Conservation (phyloP, 352 stramenopile species). For the Globisporangium parvum region DNA sequence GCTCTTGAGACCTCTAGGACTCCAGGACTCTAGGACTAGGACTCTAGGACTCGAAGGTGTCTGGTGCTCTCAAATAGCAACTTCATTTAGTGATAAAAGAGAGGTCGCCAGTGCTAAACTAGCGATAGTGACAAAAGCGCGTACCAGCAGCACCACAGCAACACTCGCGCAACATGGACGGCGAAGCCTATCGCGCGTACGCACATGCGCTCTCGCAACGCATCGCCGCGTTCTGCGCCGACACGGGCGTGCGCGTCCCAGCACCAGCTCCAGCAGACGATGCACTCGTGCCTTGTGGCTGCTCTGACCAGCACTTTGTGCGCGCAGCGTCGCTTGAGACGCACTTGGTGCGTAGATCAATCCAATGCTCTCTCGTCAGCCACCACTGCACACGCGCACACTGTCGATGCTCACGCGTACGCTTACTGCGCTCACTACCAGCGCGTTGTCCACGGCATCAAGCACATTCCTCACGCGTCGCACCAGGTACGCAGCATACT, state of each 20-base stretch:
- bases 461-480: not conserved
- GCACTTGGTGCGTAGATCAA: conserved; percentile 31
- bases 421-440: not conserved
- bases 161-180: not conserved
- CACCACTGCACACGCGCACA: not conserved
- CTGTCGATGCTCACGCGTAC: not conserved
- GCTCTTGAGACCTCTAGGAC: not conserved
- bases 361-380: not conserved
- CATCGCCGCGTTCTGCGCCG: conserved; percentile 27
- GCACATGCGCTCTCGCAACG: conserved; percentile 18
- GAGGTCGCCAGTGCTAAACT: not conserved
- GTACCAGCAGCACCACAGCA: not conserved
- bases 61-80: not conserved
- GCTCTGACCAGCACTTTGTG: conserved; percentile 30
- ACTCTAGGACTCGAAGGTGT: too few species aligned
- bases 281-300: conserved; percentile 30
- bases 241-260: conserved; percentile 19
- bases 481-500: conserved; percentile 6
- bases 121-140: not conserved
- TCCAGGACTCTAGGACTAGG: too few species aligned
- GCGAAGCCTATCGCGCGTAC: conserved; percentile 18
- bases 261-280: conserved; percentile 10
- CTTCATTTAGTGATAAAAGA: not conserved
- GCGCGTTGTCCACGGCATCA: conserved; percentile 8
- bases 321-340: conserved; percentile 20